Conservation (phyloP, 176 grass and related monocot genomes). For the Thinopyrum elongatum region DNA sequence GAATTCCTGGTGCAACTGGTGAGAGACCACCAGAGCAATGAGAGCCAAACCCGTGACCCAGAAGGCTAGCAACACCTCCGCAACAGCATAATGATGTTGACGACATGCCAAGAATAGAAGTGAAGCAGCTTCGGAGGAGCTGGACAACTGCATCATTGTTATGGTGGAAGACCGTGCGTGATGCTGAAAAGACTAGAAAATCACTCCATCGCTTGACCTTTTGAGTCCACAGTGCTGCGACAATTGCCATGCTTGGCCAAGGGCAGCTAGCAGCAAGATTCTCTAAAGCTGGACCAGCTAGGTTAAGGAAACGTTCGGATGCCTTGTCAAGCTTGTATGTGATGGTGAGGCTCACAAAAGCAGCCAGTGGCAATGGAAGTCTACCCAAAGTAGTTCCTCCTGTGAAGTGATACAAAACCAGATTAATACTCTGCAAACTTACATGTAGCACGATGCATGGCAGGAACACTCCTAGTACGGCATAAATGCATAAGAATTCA, state of each 20-base stretch:
- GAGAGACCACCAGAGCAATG: conserved; percentile 87
- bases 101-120: conserved; percentile 59
- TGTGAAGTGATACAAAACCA: conserved; percentile 46
- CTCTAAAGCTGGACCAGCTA: conserved; percentile 91
- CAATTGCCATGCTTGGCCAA: conserved; percentile 98
- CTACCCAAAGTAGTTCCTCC: conserved; percentile 73
- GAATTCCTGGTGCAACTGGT: conserved; percentile 90
- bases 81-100: conserved; percentile 55
- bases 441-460: background rate
- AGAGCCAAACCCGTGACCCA: conserved; percentile 89
- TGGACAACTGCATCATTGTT: conserved; percentile 82
- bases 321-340: conserved; percentile 98
- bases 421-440: conserved; percentile 33
- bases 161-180: conserved; percentile 94
- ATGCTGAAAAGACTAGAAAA: conserved; percentile 90
- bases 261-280: conserved; percentile 96
- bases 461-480: background rate
- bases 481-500: background rate
- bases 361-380: conserved; percentile 90
- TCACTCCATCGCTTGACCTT: conserved; percentile 97
- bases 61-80: conserved; percentile 78
- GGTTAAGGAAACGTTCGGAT: conserved; percentile 92
- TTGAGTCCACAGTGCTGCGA: conserved; percentile 88
- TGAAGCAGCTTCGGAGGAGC: conserved; percentile 88
- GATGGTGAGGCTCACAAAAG: conserved; percentile 96